Evolutionary conservation across 495 filamentous ascomycete genomes (phyloP), one percentile per base, ranked within the genome.

Genomic region (Penicillium coffeae): DNA sequence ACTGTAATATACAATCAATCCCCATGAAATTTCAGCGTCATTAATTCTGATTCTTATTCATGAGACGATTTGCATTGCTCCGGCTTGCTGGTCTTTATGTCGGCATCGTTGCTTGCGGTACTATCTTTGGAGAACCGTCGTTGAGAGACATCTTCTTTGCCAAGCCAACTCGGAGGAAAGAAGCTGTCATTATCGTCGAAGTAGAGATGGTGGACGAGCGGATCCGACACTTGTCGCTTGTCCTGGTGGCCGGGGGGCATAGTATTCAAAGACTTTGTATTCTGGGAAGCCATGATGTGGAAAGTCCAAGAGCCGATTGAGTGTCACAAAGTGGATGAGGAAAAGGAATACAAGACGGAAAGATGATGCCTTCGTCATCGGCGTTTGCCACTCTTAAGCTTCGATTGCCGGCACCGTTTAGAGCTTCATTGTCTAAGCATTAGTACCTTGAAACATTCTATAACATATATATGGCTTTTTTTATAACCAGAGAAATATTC

Each of bases 181-280:
- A 73, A 73, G 39, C 62, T 58, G 19, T 64, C 66, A 45, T 73
- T 70, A 37, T 73, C 69, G 40, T 73, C 69, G 20, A 66, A 72
- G 40, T 70, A 64, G 12, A 70, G 67, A 49, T 65, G 58, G 54
- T 73, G 69, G 35, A 52, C 45, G n/a, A 58, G 30, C n/a, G 58
- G 48, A 3, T 57, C 48, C 5, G 27, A 47, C 19, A 38, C 33
- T 33, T 30, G 40, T 5, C 35, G 56, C 33, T 37, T 51, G 34
- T 47, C 27, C 10, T 32, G 38, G 16, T 48, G 30, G 0, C 30
- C 18, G 8, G 44, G 44, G 36, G 44, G 34, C 35, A 37, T 21
- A 21, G n/a, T 18, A 15, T 15, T 13, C 35, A 18, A n/a, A n/a
- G n/a, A 6, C 35, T 37, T 37, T 3, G 5, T 13, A 18, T 37